These are phyloP conservation scores for Cicer cuneatum DNA, from an alignment of 306 rosid species.

Conservation along the genomic window DNA sequence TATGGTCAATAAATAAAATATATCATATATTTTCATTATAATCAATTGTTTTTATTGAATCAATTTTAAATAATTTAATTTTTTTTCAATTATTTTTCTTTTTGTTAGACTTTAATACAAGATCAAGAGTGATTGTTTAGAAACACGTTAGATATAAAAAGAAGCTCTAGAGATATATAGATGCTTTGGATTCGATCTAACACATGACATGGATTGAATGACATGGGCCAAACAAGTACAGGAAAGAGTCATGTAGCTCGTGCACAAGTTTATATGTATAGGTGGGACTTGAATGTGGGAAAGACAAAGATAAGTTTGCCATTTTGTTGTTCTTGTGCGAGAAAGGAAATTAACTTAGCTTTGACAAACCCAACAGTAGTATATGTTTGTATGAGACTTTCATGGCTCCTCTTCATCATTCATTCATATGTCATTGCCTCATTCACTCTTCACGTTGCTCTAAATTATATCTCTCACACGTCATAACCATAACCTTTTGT, in stretches of 20 bases:
- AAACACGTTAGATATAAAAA: no score
- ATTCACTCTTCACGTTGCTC: not conserved
- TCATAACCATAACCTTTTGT: not conserved
- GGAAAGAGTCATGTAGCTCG: slow-evolving; percentile 15
- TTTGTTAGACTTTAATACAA: no score
- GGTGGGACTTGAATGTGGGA: slow-evolving; percentile 45
- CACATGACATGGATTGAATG: slow-evolving; percentile 39
- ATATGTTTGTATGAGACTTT: not conserved
- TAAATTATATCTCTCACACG: no score
- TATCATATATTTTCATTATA: no score
- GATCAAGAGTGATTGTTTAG: no score
- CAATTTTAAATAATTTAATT: no score
- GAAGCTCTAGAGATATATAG: not conserved
- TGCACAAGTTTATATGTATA: slow-evolving; percentile 36
- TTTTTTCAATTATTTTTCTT: no score
- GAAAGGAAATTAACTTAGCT: slow-evolving; percentile 46
- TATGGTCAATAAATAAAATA: no score
- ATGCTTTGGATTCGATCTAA: not conserved
- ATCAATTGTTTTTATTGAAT: no score
- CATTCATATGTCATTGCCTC: not conserved
- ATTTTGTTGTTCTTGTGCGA: slow-evolving; percentile 41
- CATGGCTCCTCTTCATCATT: not conserved
- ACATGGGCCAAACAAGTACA: slow-evolving; percentile 37
- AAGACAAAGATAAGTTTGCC: slow-evolving; percentile 34
- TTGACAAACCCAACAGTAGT: slow-evolving; percentile 39